These are phyloP conservation scores for Paraconiothyrium sp. DNA, from an alignment of 2,329 filamentous ascomycete species.

Conservation along the genomic window DNA sequence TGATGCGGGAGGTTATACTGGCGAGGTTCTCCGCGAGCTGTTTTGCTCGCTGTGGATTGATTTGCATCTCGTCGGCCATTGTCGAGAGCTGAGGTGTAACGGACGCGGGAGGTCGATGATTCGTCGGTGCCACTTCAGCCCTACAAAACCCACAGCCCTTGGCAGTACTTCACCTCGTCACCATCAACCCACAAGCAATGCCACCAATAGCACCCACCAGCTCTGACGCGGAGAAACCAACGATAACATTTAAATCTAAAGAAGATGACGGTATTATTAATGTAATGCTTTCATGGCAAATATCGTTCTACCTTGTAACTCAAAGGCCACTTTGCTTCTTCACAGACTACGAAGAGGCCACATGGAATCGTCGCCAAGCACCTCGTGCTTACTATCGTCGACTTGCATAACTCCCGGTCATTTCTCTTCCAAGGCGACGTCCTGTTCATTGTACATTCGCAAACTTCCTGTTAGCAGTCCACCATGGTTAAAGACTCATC, in stretches of 20 bases:
- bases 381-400: background rate
- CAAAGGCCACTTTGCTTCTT: slow-evolving; percentile 14
- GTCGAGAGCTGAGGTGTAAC: slow-evolving; percentile 16
- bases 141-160: background rate
- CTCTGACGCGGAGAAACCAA: background rate
- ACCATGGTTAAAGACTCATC: slow-evolving; percentile 40
- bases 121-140: slow-evolving; percentile 20
- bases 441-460: background rate
- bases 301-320: slow-evolving; percentile 1
- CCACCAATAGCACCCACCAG: background rate
- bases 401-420: background rate
- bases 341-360: background rate
- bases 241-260: background rate
- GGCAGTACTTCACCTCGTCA: slow-evolving; percentile 2
- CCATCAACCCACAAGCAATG: background rate
- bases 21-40: slow-evolving; percentile 57
- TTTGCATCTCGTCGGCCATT: slow-evolving; percentile 51
- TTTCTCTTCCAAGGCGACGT: background rate
- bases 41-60: slow-evolving; percentile 56
- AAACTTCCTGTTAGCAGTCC: background rate
- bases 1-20: slow-evolving; percentile 53
- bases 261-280: background rate
- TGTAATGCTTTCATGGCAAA: background rate
- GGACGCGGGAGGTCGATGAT: slow-evolving; percentile 16
- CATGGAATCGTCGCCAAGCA: background rate